A percentile compares a stretch with the other conserved stretches of the same genome.
phyloP scores from a whole-genome alignment of 1,284 basidiomycete species.

The Cutaneotrichosporon sp. region DNA sequence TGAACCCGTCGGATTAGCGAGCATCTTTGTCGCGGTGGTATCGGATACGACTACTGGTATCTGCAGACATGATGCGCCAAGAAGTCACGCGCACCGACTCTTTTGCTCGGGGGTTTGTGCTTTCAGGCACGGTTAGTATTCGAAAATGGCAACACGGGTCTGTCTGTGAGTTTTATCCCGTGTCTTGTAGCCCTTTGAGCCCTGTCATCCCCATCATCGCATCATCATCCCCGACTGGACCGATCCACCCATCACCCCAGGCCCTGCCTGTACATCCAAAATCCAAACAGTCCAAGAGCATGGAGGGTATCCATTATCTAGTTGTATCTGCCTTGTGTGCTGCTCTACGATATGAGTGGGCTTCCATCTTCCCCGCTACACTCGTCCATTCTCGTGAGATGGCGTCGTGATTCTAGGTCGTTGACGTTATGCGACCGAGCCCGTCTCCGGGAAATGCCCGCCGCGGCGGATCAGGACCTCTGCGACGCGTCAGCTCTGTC shows the following conservation, averaged over 20 bases:
- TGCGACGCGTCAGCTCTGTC: slow-evolving; percentile 24
- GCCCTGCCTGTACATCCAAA: background rate
- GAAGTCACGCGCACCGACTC: too few relatives aligned
- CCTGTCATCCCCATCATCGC: background rate
- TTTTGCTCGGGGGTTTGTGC: too few relatives aligned
- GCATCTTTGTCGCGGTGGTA: too few relatives aligned
- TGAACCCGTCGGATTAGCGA: too few relatives aligned
- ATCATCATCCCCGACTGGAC: background rate
- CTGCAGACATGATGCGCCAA: too few relatives aligned
- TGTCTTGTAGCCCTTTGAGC: too few relatives aligned
- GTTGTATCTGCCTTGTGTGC: slow-evolving; percentile 3
- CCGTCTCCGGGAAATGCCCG: slow-evolving; percentile 46
- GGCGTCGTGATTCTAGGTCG: slow-evolving; percentile 1
- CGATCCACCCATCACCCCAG: background rate
- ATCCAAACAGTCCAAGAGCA: slow-evolving; percentile 1
- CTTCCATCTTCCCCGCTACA: background rate
- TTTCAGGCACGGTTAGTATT: background rate
- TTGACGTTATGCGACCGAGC: slow-evolving; percentile 17
- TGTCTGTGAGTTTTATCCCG: too few relatives aligned
- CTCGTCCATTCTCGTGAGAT: background rate
- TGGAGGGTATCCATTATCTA: slow-evolving; percentile 17
- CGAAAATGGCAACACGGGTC: background rate
- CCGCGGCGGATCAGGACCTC: slow-evolving; percentile 49
- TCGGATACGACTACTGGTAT: too few relatives aligned
- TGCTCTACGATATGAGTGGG: background rate